Evolutionary conservation across 2,329 filamentous ascomycete genomes (phyloP).

Genomic region (Canariomyces notabilis): DNA sequence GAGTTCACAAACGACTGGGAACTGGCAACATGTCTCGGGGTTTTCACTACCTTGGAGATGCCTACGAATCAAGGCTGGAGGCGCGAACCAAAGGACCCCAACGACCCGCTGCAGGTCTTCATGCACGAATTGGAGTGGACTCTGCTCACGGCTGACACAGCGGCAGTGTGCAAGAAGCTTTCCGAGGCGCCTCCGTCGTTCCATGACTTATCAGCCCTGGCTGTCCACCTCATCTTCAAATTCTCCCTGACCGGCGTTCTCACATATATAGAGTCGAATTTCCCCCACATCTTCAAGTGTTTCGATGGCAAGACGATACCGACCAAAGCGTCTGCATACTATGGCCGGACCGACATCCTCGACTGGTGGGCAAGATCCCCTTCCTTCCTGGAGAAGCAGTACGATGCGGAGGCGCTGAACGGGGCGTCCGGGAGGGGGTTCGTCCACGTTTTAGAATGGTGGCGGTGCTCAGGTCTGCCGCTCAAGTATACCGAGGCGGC

Average conservation of each 20-base stretch:
- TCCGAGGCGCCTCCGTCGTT: conserved; percentile 66
- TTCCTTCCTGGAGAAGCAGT: conserved; percentile 80
- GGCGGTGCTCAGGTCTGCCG: conserved; percentile 67
- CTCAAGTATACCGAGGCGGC: conserved; percentile 83
- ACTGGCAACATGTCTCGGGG: conserved; percentile 70
- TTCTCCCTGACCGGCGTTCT: conserved; percentile 80
- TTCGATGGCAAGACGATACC: conserved; percentile 82
- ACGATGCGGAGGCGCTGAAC: conserved; percentile 79
- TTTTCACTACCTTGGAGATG: conserved; percentile 71
- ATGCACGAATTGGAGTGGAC: conserved; percentile 81
- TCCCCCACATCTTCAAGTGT: conserved; percentile 72
- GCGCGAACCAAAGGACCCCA: conserved; percentile 51
- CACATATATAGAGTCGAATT: conserved; percentile 57
- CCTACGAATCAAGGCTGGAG: conserved; percentile 62
- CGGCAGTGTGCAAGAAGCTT: conserved; percentile 69
- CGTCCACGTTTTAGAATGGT: conserved; percentile 86
- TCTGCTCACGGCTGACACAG: conserved; percentile 66
- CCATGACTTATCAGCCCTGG: conserved; percentile 67
- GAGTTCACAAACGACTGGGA: conserved; percentile 88
- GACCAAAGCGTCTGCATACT: conserved; percentile 82
- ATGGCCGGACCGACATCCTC: conserved; percentile 76
- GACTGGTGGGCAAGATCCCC: conserved; percentile 87
- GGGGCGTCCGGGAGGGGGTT: conserved; percentile 82
- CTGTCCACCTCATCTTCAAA: conserved; percentile 85
- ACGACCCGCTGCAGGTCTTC: conserved; percentile 64